Evolutionary conservation across 306 rosid species (phyloP).

Genomic region (Oemleria cerasiformis): DNA sequence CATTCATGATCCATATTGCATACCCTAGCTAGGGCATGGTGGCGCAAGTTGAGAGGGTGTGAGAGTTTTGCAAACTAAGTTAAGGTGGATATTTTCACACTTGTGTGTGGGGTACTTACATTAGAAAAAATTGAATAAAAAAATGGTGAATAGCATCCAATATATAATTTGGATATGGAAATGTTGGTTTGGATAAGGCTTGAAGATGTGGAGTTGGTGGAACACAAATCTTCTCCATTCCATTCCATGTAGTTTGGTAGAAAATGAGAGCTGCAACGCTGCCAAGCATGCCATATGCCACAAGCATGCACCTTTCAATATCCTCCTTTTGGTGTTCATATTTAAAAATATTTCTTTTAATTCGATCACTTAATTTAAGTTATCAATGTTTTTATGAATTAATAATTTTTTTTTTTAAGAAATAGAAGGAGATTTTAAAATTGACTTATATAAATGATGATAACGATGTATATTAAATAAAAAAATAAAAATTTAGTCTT

Average conservation of each 20-base stretch:
- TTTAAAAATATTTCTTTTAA: not conserved
- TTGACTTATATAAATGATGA: too few relatives aligned
- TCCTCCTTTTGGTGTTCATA: not conserved
- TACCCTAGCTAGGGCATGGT: not conserved
- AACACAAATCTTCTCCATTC: conserved; percentile 54
- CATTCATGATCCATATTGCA: not conserved
- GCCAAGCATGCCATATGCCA: conserved; percentile 4
- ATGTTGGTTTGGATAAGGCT: conserved; percentile 62
- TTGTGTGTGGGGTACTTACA: conserved; percentile 19
- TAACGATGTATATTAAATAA: too few relatives aligned
- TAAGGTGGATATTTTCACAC: conserved; percentile 11
- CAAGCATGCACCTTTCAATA: conserved; percentile 8
- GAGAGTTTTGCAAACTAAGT: conserved; percentile 28
- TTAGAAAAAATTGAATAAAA: not conserved
- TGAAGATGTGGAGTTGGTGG: conserved; percentile 71
- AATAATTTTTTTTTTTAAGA: too few relatives aligned
- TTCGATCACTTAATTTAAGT: not conserved
- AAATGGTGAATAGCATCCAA: not conserved
- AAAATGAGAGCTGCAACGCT: conserved; percentile 36
- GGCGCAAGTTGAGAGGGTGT: not conserved
- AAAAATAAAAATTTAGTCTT: too few relatives aligned
- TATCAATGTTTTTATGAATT: too few relatives aligned
- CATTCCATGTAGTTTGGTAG: conserved; percentile 36
- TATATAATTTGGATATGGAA: conserved; percentile 2
- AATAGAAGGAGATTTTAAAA: too few relatives aligned